Base-by-base conservation (phyloP, 345 rosid genomes). In the Citrus unshiu region DNA sequence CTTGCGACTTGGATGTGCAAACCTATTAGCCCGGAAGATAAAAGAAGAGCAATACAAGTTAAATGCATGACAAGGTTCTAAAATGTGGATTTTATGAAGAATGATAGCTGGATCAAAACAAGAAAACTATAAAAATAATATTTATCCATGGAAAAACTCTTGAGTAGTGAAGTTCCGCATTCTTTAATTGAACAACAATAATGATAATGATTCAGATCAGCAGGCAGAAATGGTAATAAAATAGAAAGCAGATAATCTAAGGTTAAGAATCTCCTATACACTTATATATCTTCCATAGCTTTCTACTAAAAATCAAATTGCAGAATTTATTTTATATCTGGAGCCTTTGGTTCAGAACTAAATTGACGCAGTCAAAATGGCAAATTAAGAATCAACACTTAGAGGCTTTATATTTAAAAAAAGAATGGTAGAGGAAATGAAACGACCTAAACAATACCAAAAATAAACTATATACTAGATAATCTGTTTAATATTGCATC, bases 1-100 rank as follows among this genome's bases (percentile, higher is more conserved):
- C 77, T 88, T 97, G 71, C 86, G 95, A 81, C 82, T 90, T 67
- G 89, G 76, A 79, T 88, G 88, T 73, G 84, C 88, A 85, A 94
- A 96, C 88, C 98, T 96, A 94, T 83, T 78, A 76, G 80, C 68
- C 68, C 79, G 27, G 54, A 76, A 83, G 46, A 83, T 74, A 35
- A 81, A 80, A 35, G 58, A 73, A 76, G 63, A 58, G 18, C 70
- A 46, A 74, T 32, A 27, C 32, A 43, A 69, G 22, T 70, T 4
- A 76, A 39, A 78, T 59, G 60, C 58, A 68, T 34, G 59, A 75
- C 75, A 73, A 71, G 72, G 64, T 40, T 51, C 73, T 70, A 63
- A 59, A 56, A 32, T 49, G 56, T 68, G 30, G 39, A 14, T 29
- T 29, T 9, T 60, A 73, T 57, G 27, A 18, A 49, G 24, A 70